Base-by-base conservation (phyloP, 768 basidiomycete species). In the Hemileccinum rubropunctum region DNA sequence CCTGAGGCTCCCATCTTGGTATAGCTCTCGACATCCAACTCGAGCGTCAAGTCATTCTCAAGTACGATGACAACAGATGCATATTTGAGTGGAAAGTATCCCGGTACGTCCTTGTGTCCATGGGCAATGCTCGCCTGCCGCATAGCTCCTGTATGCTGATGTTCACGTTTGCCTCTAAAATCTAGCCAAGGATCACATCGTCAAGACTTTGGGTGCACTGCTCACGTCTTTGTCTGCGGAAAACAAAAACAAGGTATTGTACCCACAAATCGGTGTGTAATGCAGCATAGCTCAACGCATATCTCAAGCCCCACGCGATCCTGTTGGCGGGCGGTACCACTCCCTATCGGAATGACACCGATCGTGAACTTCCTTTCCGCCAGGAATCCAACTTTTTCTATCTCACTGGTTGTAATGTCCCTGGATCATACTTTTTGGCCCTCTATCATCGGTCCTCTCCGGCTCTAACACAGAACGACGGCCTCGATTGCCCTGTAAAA, bases 381-480 rank as follows among this genome's bases (percentile, higher is more conserved):
- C 75, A 77, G 61, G 91, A 94, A 68, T 86, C 86, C 59, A 95
- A 95, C 69, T 95, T 95, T 65, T 85, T 80, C 70, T 95, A 92
- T 64, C 75, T 95, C 14, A 81, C 89, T 0, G 93, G 91, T 45
- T 92, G 88, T 68, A 72, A 75, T 41, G 76, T 91, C 4, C 88
- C 92, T 0, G 76, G 78, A 0, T 84, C 88, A 1, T 82, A 80
- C 54, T 67, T 93, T 12, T 69, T 93, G 17, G 69, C 88, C 9
- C 68, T 76, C 2, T 84, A 76, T 64, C 73, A 82, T 51, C 71
- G 76, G 36, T 76, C 48, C 2, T 36, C 33, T 23, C 26, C 47
- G 18, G 14, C 21, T 40, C 36, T 20, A n/a, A 18, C 37, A n/a
- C 48, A 50, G 17, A 75, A 18, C 76, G 77, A 12, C 71, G 74